Base-by-base conservation (phyloP, 73 alveolate genomes). In the Paramecium caudatum region DNA sequence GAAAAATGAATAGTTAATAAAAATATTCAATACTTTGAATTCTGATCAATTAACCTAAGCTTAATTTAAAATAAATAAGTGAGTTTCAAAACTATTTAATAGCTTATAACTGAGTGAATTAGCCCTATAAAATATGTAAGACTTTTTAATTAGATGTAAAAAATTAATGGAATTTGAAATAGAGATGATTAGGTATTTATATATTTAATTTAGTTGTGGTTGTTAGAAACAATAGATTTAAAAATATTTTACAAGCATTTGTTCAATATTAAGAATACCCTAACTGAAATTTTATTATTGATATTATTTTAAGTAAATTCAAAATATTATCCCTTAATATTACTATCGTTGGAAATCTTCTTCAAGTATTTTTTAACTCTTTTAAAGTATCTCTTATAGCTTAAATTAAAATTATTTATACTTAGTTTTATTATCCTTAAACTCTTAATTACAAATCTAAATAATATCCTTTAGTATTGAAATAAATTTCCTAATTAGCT, bases 261-360 rank as follows among this genome's bases (percentile, higher is more conserved):
- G 27, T 9, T 65, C 27, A 15, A 33, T 65, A 32, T 30, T 65
- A 32, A 65, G 34, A 36, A 65, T 65, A 12, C 83, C 83, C 27
- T 65, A 65, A 65, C 49, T 65, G 83, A 65, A 65, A 65, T 33
- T 65, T 33, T 65, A 65, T 65, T 65, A 65, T 65, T 65, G 83
- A 65, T n/a, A n/a, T n/a, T n/a, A n/a, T n/a, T n/a, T n/a, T n/a
- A n/a, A n/a, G n/a, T n/a, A n/a, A n/a, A n/a, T n/a, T n/a, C n/a
- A n/a, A n/a, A n/a, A n/a, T n/a, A 55, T 55, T 55, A 55, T 65
- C 33, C 65, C 88, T 43, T 37, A 45, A 43, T 74, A 74, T 74
- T 19, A 74, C 32, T 41, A 74, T 45, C 43, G 36, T 45, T 74
- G 69, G 15, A 41, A 36, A 9, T 41, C 88, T 41, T 74, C 88